Evolutionary conservation across 2,329 filamentous ascomycete genomes (phyloP).

Genomic region (Fusarium transvaalense): DNA sequence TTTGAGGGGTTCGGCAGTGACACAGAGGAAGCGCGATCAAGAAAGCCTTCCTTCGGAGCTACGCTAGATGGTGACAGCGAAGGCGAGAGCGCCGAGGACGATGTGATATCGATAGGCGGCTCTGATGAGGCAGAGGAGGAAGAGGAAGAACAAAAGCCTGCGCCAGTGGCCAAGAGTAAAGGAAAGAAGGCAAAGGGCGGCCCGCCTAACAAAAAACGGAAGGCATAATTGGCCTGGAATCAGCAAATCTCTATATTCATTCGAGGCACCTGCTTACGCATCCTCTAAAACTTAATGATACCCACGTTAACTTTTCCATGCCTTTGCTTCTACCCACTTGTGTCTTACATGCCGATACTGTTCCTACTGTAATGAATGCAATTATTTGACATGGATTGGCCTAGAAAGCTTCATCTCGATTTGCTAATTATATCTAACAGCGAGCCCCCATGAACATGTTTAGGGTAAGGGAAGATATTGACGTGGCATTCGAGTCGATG

Average conservation of each 20-base stretch:
- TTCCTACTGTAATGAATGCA: neutral
- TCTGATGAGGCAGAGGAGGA: slow-evolving; percentile 51
- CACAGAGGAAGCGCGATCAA: slow-evolving; percentile 51
- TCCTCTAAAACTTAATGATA: slow-evolving; percentile 41
- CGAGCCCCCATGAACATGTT: too few relatives aligned
- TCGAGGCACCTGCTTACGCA: slow-evolving; percentile 37
- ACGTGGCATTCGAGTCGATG: neutral
- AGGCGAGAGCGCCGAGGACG: slow-evolving; percentile 57
- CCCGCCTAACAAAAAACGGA: slow-evolving; percentile 47
- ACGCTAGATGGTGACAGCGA: slow-evolving; percentile 54
- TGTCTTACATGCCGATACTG: neutral
- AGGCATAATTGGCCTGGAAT: slow-evolving; percentile 40
- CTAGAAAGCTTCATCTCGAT: too few relatives aligned
- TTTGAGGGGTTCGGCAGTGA: slow-evolving; percentile 56
- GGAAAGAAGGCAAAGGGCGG: slow-evolving; percentile 37
- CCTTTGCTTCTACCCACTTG: neutral
- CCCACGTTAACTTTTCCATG: slow-evolving; percentile 39
- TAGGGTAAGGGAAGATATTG: neutral
- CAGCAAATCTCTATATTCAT: slow-evolving; percentile 33
- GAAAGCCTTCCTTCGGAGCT: slow-evolving; percentile 51
- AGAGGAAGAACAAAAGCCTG: slow-evolving; percentile 35
- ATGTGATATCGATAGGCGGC: slow-evolving; percentile 48
- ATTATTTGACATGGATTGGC: too few relatives aligned
- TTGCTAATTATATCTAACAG: neutral
- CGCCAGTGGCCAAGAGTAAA: slow-evolving; percentile 30